Evolutionary conservation across 768 basidiomycete species (phyloP).

Genomic region (Hypsizygus marmoreus): DNA sequence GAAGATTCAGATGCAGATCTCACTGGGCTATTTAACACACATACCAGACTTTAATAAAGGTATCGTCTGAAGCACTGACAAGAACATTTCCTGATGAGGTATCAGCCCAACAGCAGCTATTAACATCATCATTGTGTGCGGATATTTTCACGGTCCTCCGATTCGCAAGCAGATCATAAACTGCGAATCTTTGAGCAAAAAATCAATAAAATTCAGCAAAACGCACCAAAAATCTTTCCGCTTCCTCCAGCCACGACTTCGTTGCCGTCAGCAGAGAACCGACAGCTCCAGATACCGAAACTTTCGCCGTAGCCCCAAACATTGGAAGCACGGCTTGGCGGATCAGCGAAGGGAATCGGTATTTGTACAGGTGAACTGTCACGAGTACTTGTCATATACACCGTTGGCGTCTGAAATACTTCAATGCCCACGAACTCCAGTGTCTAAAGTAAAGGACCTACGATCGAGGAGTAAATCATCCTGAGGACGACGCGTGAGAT

Average conservation of each 20-base stretch:
- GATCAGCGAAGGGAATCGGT: conserved; percentile 61
- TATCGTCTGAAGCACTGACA: conserved; percentile 94
- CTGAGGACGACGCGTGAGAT: conserved; percentile 36
- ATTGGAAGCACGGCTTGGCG: conserved; percentile 35
- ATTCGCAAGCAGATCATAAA: conserved; percentile 88
- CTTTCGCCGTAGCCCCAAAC: conserved; percentile 46
- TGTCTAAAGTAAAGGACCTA: conserved; percentile 31
- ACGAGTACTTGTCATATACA: conserved; percentile 73
- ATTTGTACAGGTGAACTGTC: conserved; percentile 63
- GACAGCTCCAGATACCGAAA: conserved; percentile 89
- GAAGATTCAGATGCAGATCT: conserved; percentile 31
- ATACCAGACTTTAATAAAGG: conserved; percentile 93
- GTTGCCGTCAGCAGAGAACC: conserved; percentile 94
- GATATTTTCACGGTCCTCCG: conserved; percentile 78
- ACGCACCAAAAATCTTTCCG: conserved; percentile 72
- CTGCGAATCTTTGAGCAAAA: conserved; percentile 37
- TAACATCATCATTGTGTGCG: conserved; percentile 92
- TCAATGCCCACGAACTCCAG: conserved; percentile 4
- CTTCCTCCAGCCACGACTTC: conserved; percentile 94
- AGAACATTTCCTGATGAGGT: conserved; percentile 90
- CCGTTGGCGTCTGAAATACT: conserved; percentile 60
- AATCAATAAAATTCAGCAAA: conserved; percentile 1
- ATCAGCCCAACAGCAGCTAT: conserved; percentile 96
- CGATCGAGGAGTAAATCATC: conserved; percentile 92
- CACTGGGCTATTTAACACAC: conserved; percentile 45